A percentile compares a stretch with the other conserved stretches of the same genome.
These are phyloP conservation scores for Auricularia sp. DNA, from an alignment of 768 basidiomycete genomes.

Conservation along the genomic window DNA sequence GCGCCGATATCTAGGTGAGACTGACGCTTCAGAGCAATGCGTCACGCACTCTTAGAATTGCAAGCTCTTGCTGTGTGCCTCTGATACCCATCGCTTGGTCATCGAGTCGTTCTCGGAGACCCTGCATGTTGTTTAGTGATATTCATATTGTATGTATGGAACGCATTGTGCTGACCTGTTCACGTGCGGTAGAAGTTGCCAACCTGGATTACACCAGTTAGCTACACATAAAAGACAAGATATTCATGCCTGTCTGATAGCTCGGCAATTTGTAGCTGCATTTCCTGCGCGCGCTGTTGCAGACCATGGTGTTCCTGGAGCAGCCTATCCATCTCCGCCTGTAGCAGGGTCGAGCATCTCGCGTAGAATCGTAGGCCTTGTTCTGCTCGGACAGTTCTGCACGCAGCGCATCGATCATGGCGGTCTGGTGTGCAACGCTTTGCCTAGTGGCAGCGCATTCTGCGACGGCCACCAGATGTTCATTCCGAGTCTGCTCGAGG, in stretches of 20 bases:
- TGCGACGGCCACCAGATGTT: not conserved
- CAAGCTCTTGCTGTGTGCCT: not conserved
- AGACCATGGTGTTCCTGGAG: not conserved
- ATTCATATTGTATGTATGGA: not conserved
- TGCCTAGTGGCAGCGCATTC: not conserved
- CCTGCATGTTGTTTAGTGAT: not conserved
- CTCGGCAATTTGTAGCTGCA: not conserved
- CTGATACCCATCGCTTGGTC: not conserved
- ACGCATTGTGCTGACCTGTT: not conserved
- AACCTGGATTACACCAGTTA: not conserved
- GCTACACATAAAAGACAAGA: not conserved
- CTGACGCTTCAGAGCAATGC: not conserved
- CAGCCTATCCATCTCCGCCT: not conserved
- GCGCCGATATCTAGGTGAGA: too few relatives aligned
- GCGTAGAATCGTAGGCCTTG: not conserved
- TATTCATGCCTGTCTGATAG: not conserved
- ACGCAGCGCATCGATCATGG: not conserved
- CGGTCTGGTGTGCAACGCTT: not conserved
- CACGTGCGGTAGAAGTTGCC: not conserved
- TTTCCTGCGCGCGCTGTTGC: not conserved
- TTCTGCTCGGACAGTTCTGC: not conserved
- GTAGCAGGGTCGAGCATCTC: not conserved
- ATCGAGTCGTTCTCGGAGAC: not conserved
- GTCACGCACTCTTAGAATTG: not conserved
- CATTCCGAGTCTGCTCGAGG: not conserved